phyloP scores from a whole-genome alignment of 2,329 filamentous ascomycete species.

The Phialocephala subalpina region DNA sequence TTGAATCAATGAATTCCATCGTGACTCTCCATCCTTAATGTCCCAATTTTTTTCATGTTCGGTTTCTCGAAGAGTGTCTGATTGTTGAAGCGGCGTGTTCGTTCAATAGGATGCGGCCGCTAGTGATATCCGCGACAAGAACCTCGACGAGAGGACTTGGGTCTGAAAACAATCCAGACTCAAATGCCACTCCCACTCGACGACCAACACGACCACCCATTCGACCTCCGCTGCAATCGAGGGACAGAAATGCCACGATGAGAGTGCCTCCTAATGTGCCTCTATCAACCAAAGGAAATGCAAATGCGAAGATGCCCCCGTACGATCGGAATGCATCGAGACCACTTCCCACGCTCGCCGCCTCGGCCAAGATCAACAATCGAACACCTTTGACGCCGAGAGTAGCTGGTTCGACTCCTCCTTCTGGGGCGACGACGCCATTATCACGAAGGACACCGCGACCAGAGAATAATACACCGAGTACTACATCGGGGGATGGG shows the following conservation, averaged over 20 bases:
- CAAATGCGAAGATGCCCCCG: conserved; percentile 51
- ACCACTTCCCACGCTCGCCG: conserved; percentile 68
- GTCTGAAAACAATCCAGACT: conserved; percentile 1
- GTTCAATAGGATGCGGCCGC: no score
- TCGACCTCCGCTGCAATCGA: conserved; percentile 34
- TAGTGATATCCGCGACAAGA: no score
- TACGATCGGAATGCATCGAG: conserved; percentile 60
- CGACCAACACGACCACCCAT: conserved; percentile 25
- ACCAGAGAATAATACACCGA: conserved; percentile 34
- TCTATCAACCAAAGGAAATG: conserved; percentile 38
- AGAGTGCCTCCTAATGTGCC: conserved; percentile 46
- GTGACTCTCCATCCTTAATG: not conserved
- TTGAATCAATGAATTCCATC: not conserved
- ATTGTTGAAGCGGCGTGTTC: no score
- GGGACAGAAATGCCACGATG: conserved; percentile 54
- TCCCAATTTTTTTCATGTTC: not conserved
- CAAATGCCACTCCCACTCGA: conserved; percentile 19
- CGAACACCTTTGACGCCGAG: conserved; percentile 66
- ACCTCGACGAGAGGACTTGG: no score
- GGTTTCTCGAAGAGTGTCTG: no score
- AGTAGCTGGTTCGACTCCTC: conserved; percentile 51
- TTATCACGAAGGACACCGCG: conserved; percentile 61
- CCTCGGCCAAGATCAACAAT: conserved; percentile 61
- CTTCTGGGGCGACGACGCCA: conserved; percentile 36
- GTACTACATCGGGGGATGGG: conserved; percentile 52